A percentile compares a stretch with the other conserved stretches of the same genome.
Conservation (phyloP, 2,329 filamentous ascomycete species). For the Immersiporthe knoxdaviesiana region DNA sequence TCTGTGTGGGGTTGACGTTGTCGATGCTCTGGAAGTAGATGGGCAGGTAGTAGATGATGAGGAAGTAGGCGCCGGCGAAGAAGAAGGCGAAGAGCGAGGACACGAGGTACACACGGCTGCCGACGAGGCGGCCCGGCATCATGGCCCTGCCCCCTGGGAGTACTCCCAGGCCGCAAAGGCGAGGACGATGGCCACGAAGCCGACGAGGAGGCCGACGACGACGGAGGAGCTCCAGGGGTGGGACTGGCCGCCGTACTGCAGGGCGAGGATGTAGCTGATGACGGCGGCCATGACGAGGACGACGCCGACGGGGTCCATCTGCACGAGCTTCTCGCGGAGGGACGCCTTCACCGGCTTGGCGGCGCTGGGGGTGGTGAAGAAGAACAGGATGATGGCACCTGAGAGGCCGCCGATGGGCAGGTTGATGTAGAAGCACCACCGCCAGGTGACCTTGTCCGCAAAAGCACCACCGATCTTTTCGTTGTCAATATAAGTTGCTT, state of each 20-base stretch:
- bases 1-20: constrained; percentile 41
- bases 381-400: constrained; percentile 34
- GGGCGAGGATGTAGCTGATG: constrained; percentile 45
- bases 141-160: constrained; percentile 50
- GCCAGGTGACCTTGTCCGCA: constrained; percentile 34
- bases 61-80: constrained; percentile 48
- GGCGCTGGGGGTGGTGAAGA: constrained; percentile 42
- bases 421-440: constrained; percentile 40
- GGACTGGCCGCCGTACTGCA: constrained; percentile 48
- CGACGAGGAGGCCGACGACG: constrained; percentile 43
- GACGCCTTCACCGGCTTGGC: constrained; percentile 38
- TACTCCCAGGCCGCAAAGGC: constrained; percentile 40
- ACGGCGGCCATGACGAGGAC: constrained; percentile 44
- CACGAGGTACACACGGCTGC: constrained; percentile 47
- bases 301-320: constrained; percentile 47
- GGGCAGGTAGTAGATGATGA: constrained; percentile 52
- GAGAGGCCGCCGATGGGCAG: constrained; percentile 38
- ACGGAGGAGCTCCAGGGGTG: constrained; percentile 41
- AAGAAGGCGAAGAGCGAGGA: constrained; percentile 47
- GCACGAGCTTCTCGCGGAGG: constrained; percentile 44
- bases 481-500: neutral
- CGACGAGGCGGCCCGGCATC: constrained; percentile 50
- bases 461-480: constrained; percentile 34
- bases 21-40: constrained; percentile 57
- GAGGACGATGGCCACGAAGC: constrained; percentile 33